Base-by-base conservation (phyloP, 1,284 basidiomycete genomes). In the Ceratobasidium theobromae region DNA sequence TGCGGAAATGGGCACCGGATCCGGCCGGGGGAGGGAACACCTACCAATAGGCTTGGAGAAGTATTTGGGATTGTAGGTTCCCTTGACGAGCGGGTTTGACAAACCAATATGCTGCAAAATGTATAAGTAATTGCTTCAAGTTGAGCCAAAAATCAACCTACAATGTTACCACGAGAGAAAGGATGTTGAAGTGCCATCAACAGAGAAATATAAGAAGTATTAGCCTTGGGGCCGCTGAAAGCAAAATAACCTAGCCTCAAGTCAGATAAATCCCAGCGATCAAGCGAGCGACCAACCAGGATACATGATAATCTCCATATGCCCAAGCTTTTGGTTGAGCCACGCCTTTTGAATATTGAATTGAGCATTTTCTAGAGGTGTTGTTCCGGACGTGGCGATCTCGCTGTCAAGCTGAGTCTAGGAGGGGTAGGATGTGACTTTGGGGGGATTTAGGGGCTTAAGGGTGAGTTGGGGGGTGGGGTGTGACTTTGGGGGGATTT, bases 181-280 rank as follows among this genome's bases (percentile, higher is more conserved):
- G 76, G 75, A 55, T 77, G 77, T 64, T 77, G 77, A 14, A 77
- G 60, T 0, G 77, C 77, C 14, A 75, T 73, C 68, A 78, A 73
- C 3, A 79, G 73, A 9, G 67, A 69, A 38, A 72, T 67, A 12
- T 71, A 68, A 62, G 71, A 71, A n/a, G 67, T 70, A 21, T 70
- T 68, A 4, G 60, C n/a, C 32, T 69, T 69, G 53, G 70, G 71
- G 53, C 73, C 72, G 14, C 68, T 67, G 46, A 75, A 67, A 14
- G 65, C 48, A 41, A 67, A 66, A 35, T 66, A 66, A 25, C 64
- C 65, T 65, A 45, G 30, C 38, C 25, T 43, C 30, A 5, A 12
- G 35, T 30, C 32, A 33, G 30, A 21, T 11, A 45, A 8, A 21
- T 5, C 18, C 18, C 9, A 21, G 18, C 35, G 5, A 14, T 18